Base-by-base conservation (phyloP, 1,284 basidiomycete genomes). In the Sphaerobolus stellatus region DNA sequence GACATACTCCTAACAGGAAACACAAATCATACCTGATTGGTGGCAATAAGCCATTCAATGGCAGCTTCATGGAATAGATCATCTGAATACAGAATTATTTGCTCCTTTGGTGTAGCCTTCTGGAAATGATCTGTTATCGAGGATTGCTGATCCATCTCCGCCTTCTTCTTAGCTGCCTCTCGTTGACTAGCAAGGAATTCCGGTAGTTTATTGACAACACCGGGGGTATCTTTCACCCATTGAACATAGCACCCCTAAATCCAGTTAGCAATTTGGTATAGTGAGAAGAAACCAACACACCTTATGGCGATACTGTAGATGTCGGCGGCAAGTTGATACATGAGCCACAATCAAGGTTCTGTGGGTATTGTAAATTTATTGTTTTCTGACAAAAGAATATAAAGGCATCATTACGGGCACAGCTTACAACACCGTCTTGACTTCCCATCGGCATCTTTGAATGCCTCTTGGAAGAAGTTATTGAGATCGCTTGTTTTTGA, bases 11-110 rank as follows among this genome's bases (percentile, higher is more conserved):
- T 16, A 11, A 16, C 20, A 43, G 20, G 20, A 8, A 20, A 14
- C 29, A 27, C 7, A 29, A 22, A 25, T 61, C 62, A 36, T 60
- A 74, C 73, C 68, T 76, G 69, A 56, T 72, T 64, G 1, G 66
- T 74, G 6, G 58, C 62, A 40, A 74, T 60, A 3, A 76, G 60
- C 74, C 74, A 76, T 40, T 73, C 62, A 51, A 71, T 57, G 0
- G 67, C 68, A 6, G 65, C 66, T 9, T 58, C 48, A 4, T 48
- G 47, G 49, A 74, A 73, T 2, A 60, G 18, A 2, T 59, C 49
- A 50, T 73, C 59, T 0, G 65, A 60, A 55, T 75, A 74, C 1
- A 60, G 61, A 16, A 68, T 36, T 9, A 50, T 27, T 14, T 33
- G 20, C 48, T 50, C 48, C 24, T 20, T 24, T 11, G 41, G 41